A percentile compares a stretch with the other conserved stretches of the same genome.
phyloP scores from a whole-genome alignment of 2,329 filamentous ascomycete species.

The Neodidymelliopsis sp. region DNA sequence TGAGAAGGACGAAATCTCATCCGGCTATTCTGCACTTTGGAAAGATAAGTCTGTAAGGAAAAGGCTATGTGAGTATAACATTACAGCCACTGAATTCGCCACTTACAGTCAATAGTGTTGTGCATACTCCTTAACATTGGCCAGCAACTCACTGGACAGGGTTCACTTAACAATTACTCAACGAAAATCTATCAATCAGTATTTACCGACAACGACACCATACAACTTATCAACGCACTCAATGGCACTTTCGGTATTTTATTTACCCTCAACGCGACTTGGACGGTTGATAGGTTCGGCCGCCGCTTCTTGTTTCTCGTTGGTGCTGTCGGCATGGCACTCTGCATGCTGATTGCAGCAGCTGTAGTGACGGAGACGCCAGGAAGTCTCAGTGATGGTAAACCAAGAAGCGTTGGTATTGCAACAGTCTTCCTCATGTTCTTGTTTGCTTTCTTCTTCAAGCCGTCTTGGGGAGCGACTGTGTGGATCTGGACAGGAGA shows the following conservation, averaged over 20 bases:
- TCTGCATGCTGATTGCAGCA: conserved; percentile 71
- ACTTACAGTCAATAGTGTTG: conserved; percentile 46
- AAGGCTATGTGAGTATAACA: conserved; percentile 54
- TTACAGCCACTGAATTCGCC: too few species aligned
- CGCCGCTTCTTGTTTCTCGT: conserved; percentile 70
- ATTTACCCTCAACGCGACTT: conserved; percentile 73
- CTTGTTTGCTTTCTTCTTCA: conserved; percentile 68
- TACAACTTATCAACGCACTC: conserved; percentile 73
- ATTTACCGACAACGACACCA: conserved; percentile 58
- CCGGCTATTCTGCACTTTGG: conserved; percentile 67
- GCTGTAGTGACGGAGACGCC: conserved; percentile 62
- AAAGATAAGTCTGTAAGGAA: conserved; percentile 71
- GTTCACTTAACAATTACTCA: conserved; percentile 72
- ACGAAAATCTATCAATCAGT: conserved; percentile 73
- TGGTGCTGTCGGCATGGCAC: conserved; percentile 69
- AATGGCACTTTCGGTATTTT: conserved; percentile 73
- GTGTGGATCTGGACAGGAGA: conserved; percentile 75
- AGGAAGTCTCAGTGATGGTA: conserved; percentile 31
- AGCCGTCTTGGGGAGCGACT: conserved; percentile 71
- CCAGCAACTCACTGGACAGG: conserved; percentile 73
- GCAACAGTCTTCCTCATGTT: conserved; percentile 56
- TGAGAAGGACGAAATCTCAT: conserved; percentile 69
- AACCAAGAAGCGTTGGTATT: conserved; percentile 60
- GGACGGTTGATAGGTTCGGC: conserved; percentile 73
- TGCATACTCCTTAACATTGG: conserved; percentile 70